A percentile compares a stretch with the other conserved stretches of the same genome.
Evolutionary conservation across 2,329 filamentous ascomycete species (phyloP).

Genomic region (Aspergillus viridinutans): DNA sequence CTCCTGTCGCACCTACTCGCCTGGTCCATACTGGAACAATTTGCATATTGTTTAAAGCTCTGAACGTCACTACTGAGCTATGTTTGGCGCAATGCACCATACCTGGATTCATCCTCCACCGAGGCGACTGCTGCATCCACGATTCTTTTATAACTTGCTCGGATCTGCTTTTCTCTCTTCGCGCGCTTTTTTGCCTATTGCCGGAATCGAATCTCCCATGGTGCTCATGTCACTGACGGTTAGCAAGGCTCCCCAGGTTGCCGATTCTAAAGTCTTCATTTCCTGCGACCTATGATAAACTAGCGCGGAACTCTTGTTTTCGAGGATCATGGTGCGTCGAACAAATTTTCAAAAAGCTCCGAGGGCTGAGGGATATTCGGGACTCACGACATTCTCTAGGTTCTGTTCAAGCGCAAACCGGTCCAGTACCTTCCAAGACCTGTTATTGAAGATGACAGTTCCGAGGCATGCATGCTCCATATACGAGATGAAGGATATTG

Average conservation of each 20-base stretch:
- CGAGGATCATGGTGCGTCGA: constrained; percentile 30
- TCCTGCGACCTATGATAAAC: constrained; percentile 20
- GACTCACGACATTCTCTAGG: constrained; percentile 51
- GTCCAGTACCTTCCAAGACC: constrained; percentile 74
- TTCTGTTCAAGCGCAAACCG: constrained; percentile 93
- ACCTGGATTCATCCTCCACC: not conserved
- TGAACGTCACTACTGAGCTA: not conserved
- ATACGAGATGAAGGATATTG: constrained; percentile 3
- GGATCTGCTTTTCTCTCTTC: not conserved
- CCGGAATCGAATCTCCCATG: not conserved
- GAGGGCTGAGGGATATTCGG: not conserved
- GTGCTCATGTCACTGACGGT: constrained; percentile 10
- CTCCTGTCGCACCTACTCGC: not conserved
- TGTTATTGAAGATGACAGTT: constrained; percentile 71
- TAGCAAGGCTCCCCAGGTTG: not conserved
- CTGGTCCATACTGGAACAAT: not conserved
- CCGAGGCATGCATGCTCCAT: constrained; percentile 60
- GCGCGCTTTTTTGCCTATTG: no score
- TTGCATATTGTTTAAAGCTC: not conserved
- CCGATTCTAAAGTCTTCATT: not conserved
- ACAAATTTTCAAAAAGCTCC: not conserved
- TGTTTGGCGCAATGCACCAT: not conserved
- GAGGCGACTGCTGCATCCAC: not conserved
- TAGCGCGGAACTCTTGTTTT: constrained; percentile 17
- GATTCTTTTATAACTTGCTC: not conserved